Percentiles rank a stretch among this genome's conserved stretches.
phyloP scores from a whole-genome alignment of 2,329 filamentous ascomycete species.

The Epichloe uncinata region DNA sequence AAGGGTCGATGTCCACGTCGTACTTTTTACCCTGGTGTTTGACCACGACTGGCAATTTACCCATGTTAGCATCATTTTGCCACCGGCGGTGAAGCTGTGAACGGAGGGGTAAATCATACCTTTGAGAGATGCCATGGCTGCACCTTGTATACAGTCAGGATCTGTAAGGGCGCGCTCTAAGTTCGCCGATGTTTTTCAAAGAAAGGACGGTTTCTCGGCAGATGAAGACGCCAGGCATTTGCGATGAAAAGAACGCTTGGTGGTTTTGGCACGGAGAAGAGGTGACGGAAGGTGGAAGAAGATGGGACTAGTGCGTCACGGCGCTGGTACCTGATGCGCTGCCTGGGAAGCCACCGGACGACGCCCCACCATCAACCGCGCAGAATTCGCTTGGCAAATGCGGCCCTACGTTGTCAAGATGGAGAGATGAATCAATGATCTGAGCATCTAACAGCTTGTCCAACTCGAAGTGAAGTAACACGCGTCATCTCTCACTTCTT shows the following conservation, averaged over 20 bases:
- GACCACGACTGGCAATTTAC: constrained; percentile 48
- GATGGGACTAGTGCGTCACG: constrained; percentile 2
- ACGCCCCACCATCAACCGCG: not conserved
- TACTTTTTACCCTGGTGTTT: constrained; percentile 95
- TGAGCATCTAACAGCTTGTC: no score
- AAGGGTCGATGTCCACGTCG: constrained; percentile 80
- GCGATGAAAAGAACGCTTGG: not conserved
- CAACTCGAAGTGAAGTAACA: no score
- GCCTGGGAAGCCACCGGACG: not conserved
- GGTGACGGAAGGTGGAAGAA: not conserved
- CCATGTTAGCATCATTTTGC: constrained; percentile 9
- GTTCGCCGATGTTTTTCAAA: not conserved
- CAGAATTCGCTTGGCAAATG: not conserved
- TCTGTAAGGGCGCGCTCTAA: not conserved
- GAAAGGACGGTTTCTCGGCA: not conserved
- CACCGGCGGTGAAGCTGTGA: not conserved
- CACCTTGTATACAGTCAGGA: not conserved
- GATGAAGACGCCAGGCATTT: not conserved
- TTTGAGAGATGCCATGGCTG: constrained; percentile 36
- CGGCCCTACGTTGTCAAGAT: not conserved
- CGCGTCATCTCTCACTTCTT: no score
- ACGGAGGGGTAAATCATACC: constrained; percentile 25
- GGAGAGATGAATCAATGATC: not conserved
- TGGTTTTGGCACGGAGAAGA: not conserved
- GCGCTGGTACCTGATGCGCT: not conserved